Evolutionary conservation across 768 basidiomycete genomes (phyloP), one percentile per base, ranked within the genome.

Genomic region (Hygrocybe coccinea): DNA sequence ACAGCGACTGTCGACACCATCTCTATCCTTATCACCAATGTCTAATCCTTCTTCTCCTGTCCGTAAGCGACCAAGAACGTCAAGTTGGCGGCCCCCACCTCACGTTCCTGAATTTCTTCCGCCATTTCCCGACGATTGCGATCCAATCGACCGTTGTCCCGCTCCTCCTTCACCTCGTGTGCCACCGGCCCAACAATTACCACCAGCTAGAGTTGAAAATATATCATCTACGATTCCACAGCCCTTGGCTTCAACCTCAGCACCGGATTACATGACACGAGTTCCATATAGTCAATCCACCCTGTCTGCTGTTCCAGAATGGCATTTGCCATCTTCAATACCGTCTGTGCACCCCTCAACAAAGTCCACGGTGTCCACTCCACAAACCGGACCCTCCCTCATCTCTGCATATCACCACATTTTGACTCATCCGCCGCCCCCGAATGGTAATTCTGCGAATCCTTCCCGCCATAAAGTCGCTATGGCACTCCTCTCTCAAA

Each of bases 231-330:
- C 81, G 1, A 62, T 74, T 33, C 62, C 72, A 0, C 72, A 74
- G 56, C 74, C 75, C 51, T 44, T 84, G 64, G 68, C 82, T 50
- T 65, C 78, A 60, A 62, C 79, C 59, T 73, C 75, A 56, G 77
- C 84, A 1, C 83, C 88, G 2, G 86, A 91, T 66, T 87, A 87
- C 56, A 73, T 84, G 22, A 79, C 85, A 10, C 82, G 83, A 62
- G 79, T 90, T 1, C 86, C 89, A 3, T 91, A 91, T 63, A 79
- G 78, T 1, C 82, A 86, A 60, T 91, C 89, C 0, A 77, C 85
- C 3, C 80, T 91, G 21, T 78, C 86, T 3, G 72, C 76, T 6
- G 74, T 79, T 6, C 77, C 86, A 15, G 79, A 86, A 62, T 85
- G 86, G 82, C 88, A 90, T 65, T 73, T 91, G 0, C 87, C 85